Base-by-base conservation (phyloP, 768 basidiomycete species). In the Xerocomus brunneocitrinus region DNA sequence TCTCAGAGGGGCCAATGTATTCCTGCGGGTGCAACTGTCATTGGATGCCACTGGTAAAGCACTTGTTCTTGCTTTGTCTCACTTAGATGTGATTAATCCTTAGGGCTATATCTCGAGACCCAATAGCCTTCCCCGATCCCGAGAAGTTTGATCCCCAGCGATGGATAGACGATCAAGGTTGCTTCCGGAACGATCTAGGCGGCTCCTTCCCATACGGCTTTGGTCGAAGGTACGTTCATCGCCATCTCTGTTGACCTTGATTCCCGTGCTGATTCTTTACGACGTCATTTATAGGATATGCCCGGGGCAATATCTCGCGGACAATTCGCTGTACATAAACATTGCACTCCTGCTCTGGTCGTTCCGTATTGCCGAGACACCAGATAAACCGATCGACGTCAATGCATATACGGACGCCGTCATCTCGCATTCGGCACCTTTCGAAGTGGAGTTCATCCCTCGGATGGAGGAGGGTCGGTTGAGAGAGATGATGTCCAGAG, bases 331-430 rank as follows among this genome's bases (percentile, higher is more conserved):
- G 2, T 82, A 80, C 58, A 69, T 86, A 48, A 83, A 79, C 59
- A 77, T 82, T 1, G 80, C 82, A 0, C 69, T 84, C 9, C 64
- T 82, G 5, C 73, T 83, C 14, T 86, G 83, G 82, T 77, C 83
- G 0, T 85, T 86, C 71, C 73, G 64, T 0, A 72, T 88, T 22
- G 67, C 66, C 4, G 58, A 76, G 25, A 77, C 82, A 54, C 74
- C 78, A 0, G 58, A 67, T 4, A 66, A 70, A 4, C 80, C 81
- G 0, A 84, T 87, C 53, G 79, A 87, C 62, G 70, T 72, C 7
- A 65, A 77, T 40, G 80, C 73, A 0, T 82, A 82, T 61, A 79
- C 78, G 6, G 79, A 83, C 58, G 76, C 73, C 1, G 74, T 81
- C 5, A 79, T 84, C 58, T 70, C 77, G 0, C 79, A 80, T 49